Evolutionary conservation across 2,329 filamentous ascomycete species (phyloP), one percentile per base, ranked within the genome.

Genomic region (Volutella citrinella): DNA sequence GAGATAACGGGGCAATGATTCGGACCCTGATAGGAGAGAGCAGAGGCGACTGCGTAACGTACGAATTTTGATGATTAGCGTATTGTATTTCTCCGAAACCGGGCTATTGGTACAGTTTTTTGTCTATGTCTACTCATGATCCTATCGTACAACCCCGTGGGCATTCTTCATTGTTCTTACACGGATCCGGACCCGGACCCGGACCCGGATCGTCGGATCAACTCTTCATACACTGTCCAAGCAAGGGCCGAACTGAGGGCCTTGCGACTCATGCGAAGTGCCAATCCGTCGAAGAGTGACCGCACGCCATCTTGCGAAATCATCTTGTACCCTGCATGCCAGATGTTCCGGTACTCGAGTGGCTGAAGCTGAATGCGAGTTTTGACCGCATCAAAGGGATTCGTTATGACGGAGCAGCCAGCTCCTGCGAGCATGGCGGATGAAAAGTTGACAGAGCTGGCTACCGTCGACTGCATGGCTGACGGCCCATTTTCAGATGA

Each of bases 381-480:
- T 69, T 98, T 98, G 61, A 97, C 82, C 1, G 89, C 89, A 63
- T 98, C 93, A 54, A 97, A 97, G 0, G 93, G 93, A 60, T 98
- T 98, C 8, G 93, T 96, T 22, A 97, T 73, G 5, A 84, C 82
- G 1, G 90, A 96, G 35, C 89, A 94, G 19, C 86, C 67, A 3
- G 82, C 84, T 1, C 88, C 91, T 5, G 91, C 89, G 5, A 90
- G 55, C 5, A 87, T 80, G 10, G 87, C 91, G 0, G 87, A 91
- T 11, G 77, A 68, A 54, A 96, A 96, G 60, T 98, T 95, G 51
- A 96, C 85, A 2, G 76, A 76, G 76, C 79, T 23, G 69, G 61
- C 59, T 23, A 56, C 28, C 9, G 55, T 51, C 7, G 51, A 34
- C 17, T 51, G 48, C 58, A 64, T 63, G 21, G 43, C 45, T 11